Evolutionary conservation across 2,329 filamentous ascomycete genomes (phyloP), one percentile per base, ranked within the genome.

Genomic region (Ophidiomyces ophidiicola): DNA sequence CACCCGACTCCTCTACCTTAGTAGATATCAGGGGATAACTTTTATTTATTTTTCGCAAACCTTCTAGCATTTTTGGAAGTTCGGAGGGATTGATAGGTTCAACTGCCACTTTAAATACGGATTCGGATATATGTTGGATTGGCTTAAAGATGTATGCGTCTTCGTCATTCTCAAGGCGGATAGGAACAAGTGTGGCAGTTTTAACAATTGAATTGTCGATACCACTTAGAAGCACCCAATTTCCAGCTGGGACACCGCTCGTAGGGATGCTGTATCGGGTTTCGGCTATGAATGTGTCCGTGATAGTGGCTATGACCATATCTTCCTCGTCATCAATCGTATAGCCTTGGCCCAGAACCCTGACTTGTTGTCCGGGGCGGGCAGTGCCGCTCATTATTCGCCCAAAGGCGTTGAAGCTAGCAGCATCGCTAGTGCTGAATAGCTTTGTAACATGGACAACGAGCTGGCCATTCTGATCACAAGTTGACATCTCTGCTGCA

Each of bases 161-260:
- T 59, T 96, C 88, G 32, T 90, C 77, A 37, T 92, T 80, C 18
- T 85, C 80, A 6, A 94, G 70, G 48, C 78, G 80, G 26, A 77
- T 75, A 1, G 85, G 76, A 20, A 98, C 77, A 33, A 98, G 71
- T 0, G 90, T 98, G 6, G 90, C 90, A 2, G 86, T 88, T 63
- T 98, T 98, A 63, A 96, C 85, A 51, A 98, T 96, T 3, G 87
- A 94, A 60, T 96, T 96, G 66, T 96, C 88, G 19, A 98, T 79
- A 10, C 88, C 90, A 40, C 82, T 78, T 11, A 98, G 70, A n/a
- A 98, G 67, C 10, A 92, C 88, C 69, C 85, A 82, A 56, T 92
- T 94, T 30, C 90, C 90, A 1, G 90, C 90, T 4, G 90, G 90
- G 18, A 98, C 78, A 35, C 90, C 90, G 50, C 86, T 85, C 0